Evolutionary conservation across 2,329 filamentous ascomycete genomes (phyloP).

Genomic region (Anthostomella pinea): DNA sequence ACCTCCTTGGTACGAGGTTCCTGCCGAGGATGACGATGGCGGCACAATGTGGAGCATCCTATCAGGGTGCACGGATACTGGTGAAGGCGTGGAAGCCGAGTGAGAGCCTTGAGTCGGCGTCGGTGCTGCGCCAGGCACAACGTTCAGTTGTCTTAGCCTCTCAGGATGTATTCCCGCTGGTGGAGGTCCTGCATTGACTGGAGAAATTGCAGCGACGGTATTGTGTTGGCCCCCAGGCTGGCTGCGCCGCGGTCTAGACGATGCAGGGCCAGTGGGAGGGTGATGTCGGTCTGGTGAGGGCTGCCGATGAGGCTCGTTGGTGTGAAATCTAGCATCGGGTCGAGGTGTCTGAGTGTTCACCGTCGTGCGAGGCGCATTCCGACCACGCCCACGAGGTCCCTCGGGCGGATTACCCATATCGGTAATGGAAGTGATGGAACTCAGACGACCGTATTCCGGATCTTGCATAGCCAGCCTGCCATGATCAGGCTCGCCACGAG

Average conservation of each 20-base stretch:
- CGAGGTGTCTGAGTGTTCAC: slow-evolving; percentile 38
- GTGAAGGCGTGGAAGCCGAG: slow-evolving; percentile 18
- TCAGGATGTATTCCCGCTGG: slow-evolving; percentile 31
- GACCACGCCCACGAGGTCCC: slow-evolving; percentile 54
- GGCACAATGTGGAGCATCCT: slow-evolving; percentile 39
- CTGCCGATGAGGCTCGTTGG: slow-evolving; percentile 39
- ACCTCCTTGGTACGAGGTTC: slow-evolving; percentile 23
- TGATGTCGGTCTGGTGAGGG: slow-evolving; percentile 47
- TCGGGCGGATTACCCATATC: slow-evolving; percentile 46
- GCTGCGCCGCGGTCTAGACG: slow-evolving; percentile 45
- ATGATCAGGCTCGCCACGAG: slow-evolving; percentile 48
- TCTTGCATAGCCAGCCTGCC: slow-evolving; percentile 53
- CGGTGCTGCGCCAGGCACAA: slow-evolving; percentile 12
- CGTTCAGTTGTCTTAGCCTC: slow-evolving; percentile 28
- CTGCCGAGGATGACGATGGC: slow-evolving; percentile 19
- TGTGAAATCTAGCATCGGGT: slow-evolving; percentile 42
- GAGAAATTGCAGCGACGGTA: slow-evolving; percentile 24
- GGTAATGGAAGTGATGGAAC: slow-evolving; percentile 44
- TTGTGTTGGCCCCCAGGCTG: slow-evolving; percentile 29
- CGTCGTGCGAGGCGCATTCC: slow-evolving; percentile 38
- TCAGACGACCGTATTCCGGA: slow-evolving; percentile 61
- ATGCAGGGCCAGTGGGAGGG: slow-evolving; percentile 53
- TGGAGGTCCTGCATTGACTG: slow-evolving; percentile 19
- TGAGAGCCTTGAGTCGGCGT: slow-evolving; percentile 24
- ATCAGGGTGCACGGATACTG: slow-evolving; percentile 38